Percentiles rank a stretch among this genome's conserved stretches.
These are phyloP conservation scores for Colletotrichum gigasporum DNA, from an alignment of 2,329 filamentous ascomycete genomes.

Conservation along the genomic window DNA sequence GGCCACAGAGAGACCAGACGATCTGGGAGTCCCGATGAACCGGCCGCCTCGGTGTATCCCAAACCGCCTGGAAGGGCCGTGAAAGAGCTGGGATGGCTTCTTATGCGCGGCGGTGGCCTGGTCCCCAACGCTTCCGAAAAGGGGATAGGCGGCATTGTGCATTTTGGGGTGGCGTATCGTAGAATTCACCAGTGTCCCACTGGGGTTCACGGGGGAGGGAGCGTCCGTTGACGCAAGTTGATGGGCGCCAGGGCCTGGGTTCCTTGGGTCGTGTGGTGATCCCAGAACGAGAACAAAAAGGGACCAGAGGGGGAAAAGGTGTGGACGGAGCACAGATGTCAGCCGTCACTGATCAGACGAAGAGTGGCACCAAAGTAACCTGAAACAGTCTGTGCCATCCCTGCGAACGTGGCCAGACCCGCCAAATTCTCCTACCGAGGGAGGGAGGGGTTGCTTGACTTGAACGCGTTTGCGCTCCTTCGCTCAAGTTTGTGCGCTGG, in stretches of 20 bases:
- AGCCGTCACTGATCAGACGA: slow-evolving; percentile 32
- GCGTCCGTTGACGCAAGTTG: slow-evolving; percentile 30
- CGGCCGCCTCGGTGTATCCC: slow-evolving; percentile 14
- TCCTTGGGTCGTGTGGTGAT: not conserved
- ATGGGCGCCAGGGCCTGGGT: slow-evolving; percentile 9
- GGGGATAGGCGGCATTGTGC: slow-evolving; percentile 9
- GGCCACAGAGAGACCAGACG: slow-evolving; percentile 18
- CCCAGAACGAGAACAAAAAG: not conserved
- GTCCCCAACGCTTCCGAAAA: slow-evolving; percentile 15
- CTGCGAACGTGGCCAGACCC: slow-evolving; percentile 27
- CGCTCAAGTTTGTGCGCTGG: not conserved
- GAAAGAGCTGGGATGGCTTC: slow-evolving; percentile 21
- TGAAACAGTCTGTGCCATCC: slow-evolving; percentile 25
- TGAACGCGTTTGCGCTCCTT: not conserved
- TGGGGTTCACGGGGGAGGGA: slow-evolving; percentile 10
- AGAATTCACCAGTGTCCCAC: slow-evolving; percentile 11
- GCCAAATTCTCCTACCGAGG: slow-evolving; percentile 26
- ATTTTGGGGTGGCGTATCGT: slow-evolving; percentile 19
- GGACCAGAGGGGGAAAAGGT: not conserved
- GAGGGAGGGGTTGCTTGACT: slow-evolving; percentile 9
- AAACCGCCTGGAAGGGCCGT: slow-evolving; percentile 1
- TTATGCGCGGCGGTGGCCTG: slow-evolving; percentile 21
- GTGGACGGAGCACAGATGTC: slow-evolving; percentile 20
- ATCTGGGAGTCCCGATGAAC: slow-evolving; percentile 25
- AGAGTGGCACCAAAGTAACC: slow-evolving; percentile 8